Conservation (phyloP, 805 yeast species). For the Suhomyces pyralidae region DNA sequence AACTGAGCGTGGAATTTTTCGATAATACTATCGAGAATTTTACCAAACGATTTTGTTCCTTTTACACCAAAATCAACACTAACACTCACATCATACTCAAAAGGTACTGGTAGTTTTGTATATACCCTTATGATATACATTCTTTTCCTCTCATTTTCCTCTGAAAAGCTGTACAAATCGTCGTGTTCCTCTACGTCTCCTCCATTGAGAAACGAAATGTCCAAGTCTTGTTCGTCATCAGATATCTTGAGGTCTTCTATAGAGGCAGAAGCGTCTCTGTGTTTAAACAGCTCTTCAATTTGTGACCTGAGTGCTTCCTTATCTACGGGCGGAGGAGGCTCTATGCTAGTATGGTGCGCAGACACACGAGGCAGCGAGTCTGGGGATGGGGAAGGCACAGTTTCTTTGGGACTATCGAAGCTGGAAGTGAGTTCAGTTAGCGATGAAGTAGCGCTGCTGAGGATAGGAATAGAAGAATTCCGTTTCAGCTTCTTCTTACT, state of each 20-base stretch:
- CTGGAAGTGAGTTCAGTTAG: neutral
- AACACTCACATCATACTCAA: conserved; percentile 1
- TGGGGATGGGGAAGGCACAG: neutral
- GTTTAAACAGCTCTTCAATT: neutral
- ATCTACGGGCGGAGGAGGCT: neutral
- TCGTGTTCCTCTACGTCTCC: neutral
- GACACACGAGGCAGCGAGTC: neutral
- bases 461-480: neutral
- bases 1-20: conserved; percentile 9
- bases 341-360: neutral
- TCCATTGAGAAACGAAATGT: conserved; percentile 6
- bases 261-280: neutral
- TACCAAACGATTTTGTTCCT: conserved; percentile 26
- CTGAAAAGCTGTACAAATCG: conserved; percentile 19
- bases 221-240: conserved; percentile 11
- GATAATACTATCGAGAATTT: conserved; percentile 18
- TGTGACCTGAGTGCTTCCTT: neutral
- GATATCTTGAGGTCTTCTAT: conserved; percentile 1
- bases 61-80: conserved; percentile 20
- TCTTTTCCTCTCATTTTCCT: conserved; percentile 25
- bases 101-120: conserved; percentile 23
- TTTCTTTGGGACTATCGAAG: neutral
- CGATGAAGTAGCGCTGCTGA: neutral
- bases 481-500: conserved; percentile 3
- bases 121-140: conserved; percentile 27